phyloP scores from a whole-genome alignment of 2,329 filamentous ascomycete species.

The Phaeosphaeria sp. region DNA sequence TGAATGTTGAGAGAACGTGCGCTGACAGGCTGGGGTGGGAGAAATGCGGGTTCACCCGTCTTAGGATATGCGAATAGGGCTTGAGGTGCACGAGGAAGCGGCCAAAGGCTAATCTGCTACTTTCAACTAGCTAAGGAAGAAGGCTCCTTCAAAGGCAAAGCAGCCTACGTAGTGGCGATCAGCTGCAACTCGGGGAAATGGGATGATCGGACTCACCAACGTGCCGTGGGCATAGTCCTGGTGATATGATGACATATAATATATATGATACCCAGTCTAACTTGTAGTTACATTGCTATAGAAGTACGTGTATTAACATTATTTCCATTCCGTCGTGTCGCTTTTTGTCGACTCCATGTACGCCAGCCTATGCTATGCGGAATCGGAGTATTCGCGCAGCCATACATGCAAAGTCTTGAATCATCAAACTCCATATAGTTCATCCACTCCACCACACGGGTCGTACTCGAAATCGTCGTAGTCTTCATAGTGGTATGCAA shows the following conservation, averaged over 20 bases:
- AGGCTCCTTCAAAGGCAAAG: too few relatives aligned
- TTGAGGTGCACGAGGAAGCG: not conserved
- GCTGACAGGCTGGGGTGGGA: not conserved
- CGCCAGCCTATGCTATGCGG: conserved; percentile 26
- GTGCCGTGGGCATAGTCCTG: not conserved
- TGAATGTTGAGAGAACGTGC: not conserved
- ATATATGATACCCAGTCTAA: not conserved
- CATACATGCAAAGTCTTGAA: conserved; percentile 4
- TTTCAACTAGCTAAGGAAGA: not conserved
- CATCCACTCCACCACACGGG: not conserved
- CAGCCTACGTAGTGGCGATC: not conserved
- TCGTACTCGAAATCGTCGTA: not conserved
- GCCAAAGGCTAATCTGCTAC: not conserved
- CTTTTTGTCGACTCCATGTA: conserved; percentile 14
- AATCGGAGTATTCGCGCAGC: conserved; percentile 8
- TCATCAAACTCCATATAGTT: conserved; percentile 3
- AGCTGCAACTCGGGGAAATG: not conserved
- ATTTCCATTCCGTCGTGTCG: conserved; percentile 4
- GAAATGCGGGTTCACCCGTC: not conserved
- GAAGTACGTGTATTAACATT: conserved; percentile 18
- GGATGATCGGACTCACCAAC: not conserved
- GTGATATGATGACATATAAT: not conserved
- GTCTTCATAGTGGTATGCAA: conserved; percentile 3
- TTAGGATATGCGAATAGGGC: not conserved
- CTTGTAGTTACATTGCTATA: not conserved